Percentiles rank a stretch among this genome's conserved stretches.
Conservation (phyloP, 2,329 filamentous ascomycete species). For the Phialophora verrucosa region DNA sequence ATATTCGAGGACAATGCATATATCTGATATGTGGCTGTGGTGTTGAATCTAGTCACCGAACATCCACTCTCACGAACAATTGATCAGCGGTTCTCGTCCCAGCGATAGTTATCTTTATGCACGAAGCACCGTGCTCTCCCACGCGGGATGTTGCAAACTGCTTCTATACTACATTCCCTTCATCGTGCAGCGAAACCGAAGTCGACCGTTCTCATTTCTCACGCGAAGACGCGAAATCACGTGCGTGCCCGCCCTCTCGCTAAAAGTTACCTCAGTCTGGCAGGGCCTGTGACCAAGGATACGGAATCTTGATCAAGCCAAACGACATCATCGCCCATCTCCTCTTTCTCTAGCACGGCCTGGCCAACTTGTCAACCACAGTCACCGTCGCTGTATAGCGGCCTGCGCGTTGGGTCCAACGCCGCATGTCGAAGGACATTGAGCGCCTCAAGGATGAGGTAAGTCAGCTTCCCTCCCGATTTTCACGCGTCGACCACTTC, state of each 20-base stretch:
- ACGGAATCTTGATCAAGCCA: neutral
- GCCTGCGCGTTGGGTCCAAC: conserved; percentile 10
- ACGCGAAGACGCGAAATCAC: conserved; percentile 17
- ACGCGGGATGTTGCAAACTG: neutral
- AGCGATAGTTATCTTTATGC: neutral
- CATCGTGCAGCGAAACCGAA: neutral
- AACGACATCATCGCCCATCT: conserved; percentile 14
- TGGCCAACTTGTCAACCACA: neutral
- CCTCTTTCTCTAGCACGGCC: conserved; percentile 11
- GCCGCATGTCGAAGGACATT: conserved; percentile 68
- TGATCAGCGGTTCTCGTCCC: neutral
- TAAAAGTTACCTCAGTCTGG: conserved; percentile 6
- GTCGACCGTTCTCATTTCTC: neutral
- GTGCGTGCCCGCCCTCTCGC: conserved; percentile 11
- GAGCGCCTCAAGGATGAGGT: conserved; percentile 74
- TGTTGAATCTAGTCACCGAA: neutral
- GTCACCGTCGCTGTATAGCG: conserved; percentile 1
- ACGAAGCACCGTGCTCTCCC: neutral
- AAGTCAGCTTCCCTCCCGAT: conserved; percentile 32
- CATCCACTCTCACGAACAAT: neutral
- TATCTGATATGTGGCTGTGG: neutral
- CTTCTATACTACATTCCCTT: neutral
- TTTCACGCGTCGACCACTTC: neutral
- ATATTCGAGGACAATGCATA: neutral
- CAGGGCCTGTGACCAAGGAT: conserved; percentile 1